Percentiles rank a stretch among this genome's conserved stretches.
Conservation (phyloP, 371 early-diverging fungal species). For the Rozella allomycis region DNA sequence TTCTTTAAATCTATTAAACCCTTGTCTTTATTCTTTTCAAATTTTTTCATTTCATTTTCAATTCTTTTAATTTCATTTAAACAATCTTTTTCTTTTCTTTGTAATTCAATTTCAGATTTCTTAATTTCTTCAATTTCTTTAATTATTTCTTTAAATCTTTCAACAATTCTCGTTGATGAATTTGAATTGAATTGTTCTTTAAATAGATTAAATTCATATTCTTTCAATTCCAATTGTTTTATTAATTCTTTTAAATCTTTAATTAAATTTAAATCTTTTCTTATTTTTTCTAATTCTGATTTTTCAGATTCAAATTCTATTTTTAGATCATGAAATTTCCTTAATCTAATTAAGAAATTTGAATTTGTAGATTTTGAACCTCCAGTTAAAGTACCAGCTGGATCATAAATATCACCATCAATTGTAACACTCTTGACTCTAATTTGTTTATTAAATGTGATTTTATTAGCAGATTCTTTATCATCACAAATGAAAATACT, state of each 20-base stretch:
- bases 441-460: constrained; percentile 65
- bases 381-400: constrained; percentile 88
- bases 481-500: constrained; percentile 66
- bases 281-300: not conserved
- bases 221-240: constrained; percentile 39
- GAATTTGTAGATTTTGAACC: constrained; percentile 48
- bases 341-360: constrained; percentile 44
- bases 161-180: constrained; percentile 6
- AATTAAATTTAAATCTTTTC: not conserved
- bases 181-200: constrained; percentile 47
- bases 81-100: constrained; percentile 4
- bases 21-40: constrained; percentile 17
- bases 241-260: constrained; percentile 21
- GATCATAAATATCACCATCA: constrained; percentile 98
- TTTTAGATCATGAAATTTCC: constrained; percentile 42
- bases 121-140: constrained; percentile 9
- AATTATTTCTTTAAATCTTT: constrained; percentile 7
- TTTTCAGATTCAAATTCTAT: constrained; percentile 7
- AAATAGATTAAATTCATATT: constrained; percentile 41
- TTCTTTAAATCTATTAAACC: constrained; percentile 4
- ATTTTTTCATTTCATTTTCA: constrained; percentile 72
- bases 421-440: constrained; percentile 72
- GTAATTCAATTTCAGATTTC: constrained; percentile 3
- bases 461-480: constrained; percentile 49
- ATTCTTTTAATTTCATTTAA: constrained; percentile 20